Evolutionary conservation across 306 rosid species (phyloP).

Genomic region (Cicer pinnatifidum): DNA sequence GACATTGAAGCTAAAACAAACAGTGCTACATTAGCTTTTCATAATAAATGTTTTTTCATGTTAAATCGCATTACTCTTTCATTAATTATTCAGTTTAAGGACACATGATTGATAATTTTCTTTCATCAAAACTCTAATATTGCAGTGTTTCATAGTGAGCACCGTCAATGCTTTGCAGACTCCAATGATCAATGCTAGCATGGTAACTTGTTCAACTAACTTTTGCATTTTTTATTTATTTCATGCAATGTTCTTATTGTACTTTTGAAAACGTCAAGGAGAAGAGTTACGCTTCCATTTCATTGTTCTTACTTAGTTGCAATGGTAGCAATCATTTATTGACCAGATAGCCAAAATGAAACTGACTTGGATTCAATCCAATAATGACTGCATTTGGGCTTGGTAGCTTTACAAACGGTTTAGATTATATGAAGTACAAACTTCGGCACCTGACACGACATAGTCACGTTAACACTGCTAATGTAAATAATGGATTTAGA

Average conservation of each 20-base stretch:
- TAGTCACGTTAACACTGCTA: too few relatives aligned
- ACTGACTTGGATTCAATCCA: conserved; percentile 15
- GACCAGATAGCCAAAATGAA: conserved; percentile 3
- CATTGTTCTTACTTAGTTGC: conserved; percentile 13
- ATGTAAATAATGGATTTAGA: too few relatives aligned
- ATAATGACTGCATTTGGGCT: conserved; percentile 9
- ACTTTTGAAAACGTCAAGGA: conserved; percentile 21
- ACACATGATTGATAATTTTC: conserved; percentile 28
- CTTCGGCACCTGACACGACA: too few relatives aligned
- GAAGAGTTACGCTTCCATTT: conserved; percentile 30
- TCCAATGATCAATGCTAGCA: conserved; percentile 98
- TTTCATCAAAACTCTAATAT: conserved; percentile 24
- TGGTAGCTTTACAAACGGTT: conserved; percentile 20
- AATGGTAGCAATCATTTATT: conserved; percentile 2
- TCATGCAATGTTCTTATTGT: conserved; percentile 16
- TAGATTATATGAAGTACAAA: neutral
- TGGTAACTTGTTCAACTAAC: conserved; percentile 60
- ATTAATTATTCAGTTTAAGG: conserved; percentile 39
- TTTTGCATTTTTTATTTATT: conserved; percentile 30
- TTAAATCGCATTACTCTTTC: conserved; percentile 8
- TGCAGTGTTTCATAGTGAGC: conserved; percentile 97
- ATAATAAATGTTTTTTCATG: conserved; percentile 11
- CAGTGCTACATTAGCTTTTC: conserved; percentile 28
- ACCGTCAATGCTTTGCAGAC: conserved; percentile 94
- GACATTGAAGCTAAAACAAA: conserved; percentile 18